Evolutionary conservation across 2,329 filamentous ascomycete genomes (phyloP), one percentile per base, ranked within the genome.

Genomic region (Beauveria rudraprayagi): DNA sequence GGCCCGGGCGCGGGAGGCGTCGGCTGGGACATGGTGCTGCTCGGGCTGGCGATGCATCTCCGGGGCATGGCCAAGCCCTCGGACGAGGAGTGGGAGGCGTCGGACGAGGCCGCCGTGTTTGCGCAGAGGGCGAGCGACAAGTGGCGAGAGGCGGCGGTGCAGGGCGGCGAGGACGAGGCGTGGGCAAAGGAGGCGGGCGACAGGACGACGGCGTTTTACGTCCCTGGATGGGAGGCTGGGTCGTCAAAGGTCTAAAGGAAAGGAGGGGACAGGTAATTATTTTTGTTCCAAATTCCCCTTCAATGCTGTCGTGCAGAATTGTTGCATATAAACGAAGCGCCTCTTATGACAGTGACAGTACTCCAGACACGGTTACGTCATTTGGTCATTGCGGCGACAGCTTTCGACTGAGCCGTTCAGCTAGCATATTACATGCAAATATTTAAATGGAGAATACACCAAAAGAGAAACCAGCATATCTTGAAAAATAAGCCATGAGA

Each of bases 1-100:
- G 58, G 58, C 8, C 30, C 58, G 7, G 58, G 58, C n/a, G 51
- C 51, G n/a, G 43, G 58, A 28, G 58, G 58, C 28, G 58, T 61
- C 22, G 58, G 50, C 40, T 61, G 58, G 58, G 58, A 61, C 43
- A 61, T 48, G 51, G 41, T 41, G 14, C 58, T 61, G 40, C 7
- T 50, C 16, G 58, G 43, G 22, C 58, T 61, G 28, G 41, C 50
- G 14, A 30, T 55, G 40, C 44, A 47, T 43, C 17, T 61, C 2
- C n/a, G 22, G n/a, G 58, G 50, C 8, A 26, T 46, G 5, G 26
- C 41, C 34, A 61, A 48, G 43, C 44, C 57, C 7, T 26, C 48
- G 14, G 41, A 47, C 14, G 40, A 60, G 40, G 50, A 54, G 28
- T 61, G 51, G 51, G 34, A 34, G 30, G 44, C 51, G 22, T 61